Base-by-base conservation (phyloP, 495 filamentous ascomycete genomes). In the Rhizodiscina lignyota region DNA sequence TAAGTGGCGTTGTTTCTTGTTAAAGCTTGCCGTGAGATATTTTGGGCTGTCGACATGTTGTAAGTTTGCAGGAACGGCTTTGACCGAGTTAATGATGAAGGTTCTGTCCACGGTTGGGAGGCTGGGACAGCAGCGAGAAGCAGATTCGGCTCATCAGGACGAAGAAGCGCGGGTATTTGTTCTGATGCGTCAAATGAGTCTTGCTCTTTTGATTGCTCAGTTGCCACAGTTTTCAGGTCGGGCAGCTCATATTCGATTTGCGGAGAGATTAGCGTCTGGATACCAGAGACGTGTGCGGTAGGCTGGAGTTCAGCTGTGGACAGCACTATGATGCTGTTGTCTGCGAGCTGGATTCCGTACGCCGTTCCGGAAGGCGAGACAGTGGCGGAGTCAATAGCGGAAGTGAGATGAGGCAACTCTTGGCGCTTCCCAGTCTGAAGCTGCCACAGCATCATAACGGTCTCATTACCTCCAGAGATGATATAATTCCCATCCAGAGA, bases 401-500 rank as follows among this genome's bases (percentile, higher is more conserved):
- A 77, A 4, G 78, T 77, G 24, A 99, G 66, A 64, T 99, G 85
- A 1, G 89, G 89, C 5, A 99, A 58, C 51, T 69, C 79, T 45
- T 87, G 76, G 44, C 70, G 71, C 40, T 72, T 72, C 21, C 72
- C 73, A 1, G 87, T 94, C 40, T 89, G 83, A 15, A 96, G 56
- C 52, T 99, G 89, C 85, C 86, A 99, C n/a, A 94, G 56, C 12
- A 94, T 80, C 32, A 99, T 59, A 3, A 89, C 84, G 1, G 83
- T 83, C 54, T 96, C 89, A 10, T 71, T 67, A 6, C 89, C 91
- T 39, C 89, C 89, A 27, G 89, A 96, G 21, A 97, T 76, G 21
- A 96, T 53, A 50, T 97, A 97, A 46, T 94, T 69, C 89, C 89
- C 91, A 66, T 96, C 87, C 46, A 59, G 63, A 17, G 87, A 91